These are phyloP conservation scores for Clonostachys chloroleuca DNA, from an alignment of 2,329 filamentous ascomycete species.

Conservation along the genomic window DNA sequence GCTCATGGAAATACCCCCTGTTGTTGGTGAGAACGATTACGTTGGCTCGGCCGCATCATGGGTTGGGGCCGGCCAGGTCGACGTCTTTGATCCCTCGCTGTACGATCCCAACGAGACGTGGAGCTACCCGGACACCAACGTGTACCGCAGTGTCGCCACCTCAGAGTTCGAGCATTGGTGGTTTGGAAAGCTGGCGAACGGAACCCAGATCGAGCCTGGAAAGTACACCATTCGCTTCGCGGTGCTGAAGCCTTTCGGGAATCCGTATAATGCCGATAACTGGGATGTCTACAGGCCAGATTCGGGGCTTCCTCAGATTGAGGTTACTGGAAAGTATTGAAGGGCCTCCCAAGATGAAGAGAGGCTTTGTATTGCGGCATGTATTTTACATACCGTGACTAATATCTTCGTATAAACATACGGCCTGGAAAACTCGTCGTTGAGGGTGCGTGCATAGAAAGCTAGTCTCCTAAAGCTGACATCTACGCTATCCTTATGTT, in stretches of 20 bases:
- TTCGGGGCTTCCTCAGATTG: not conserved
- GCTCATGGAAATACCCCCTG: constrained; percentile 27
- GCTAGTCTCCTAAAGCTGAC: too few relatives aligned
- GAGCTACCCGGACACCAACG: constrained; percentile 10
- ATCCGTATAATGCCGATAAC: constrained; percentile 4
- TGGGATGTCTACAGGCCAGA: constrained; percentile 2
- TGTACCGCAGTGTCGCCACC: constrained; percentile 7
- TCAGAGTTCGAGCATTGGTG: constrained; percentile 12
- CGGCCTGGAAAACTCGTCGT: too few relatives aligned
- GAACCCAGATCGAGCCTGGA: constrained; percentile 14
- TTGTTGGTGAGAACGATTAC: constrained; percentile 20
- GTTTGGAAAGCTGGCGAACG: constrained; percentile 18
- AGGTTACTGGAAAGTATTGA: not conserved
- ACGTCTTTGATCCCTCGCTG: constrained; percentile 11
- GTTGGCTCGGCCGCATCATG: constrained; percentile 21
- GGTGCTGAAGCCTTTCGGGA: not conserved
- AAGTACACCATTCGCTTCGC: constrained; percentile 9
- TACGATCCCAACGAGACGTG: constrained; percentile 12
- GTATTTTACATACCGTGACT: too few relatives aligned
- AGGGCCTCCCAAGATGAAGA: not conserved
- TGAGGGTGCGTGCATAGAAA: too few relatives aligned
- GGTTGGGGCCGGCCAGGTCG: constrained; percentile 4
- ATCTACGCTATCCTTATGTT: too few relatives aligned
- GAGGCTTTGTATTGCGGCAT: too few relatives aligned
- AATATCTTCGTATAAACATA: too few relatives aligned